These are phyloP conservation scores for Talaromyces nanjingensis DNA, from an alignment of 495 filamentous ascomycete genomes.

Conservation along the genomic window DNA sequence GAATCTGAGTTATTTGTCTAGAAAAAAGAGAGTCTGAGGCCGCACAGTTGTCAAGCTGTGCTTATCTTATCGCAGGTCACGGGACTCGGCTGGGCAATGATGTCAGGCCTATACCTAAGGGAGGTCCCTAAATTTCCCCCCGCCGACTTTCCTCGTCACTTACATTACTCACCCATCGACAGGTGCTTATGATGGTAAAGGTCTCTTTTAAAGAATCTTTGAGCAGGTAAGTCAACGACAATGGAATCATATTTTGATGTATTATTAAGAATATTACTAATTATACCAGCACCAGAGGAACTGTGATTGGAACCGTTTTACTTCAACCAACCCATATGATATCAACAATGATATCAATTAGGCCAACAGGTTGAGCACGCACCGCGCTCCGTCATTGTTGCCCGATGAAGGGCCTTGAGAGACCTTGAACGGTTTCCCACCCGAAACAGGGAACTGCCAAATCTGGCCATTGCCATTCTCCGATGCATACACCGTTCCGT, in stretches of 20 bases:
- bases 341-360: neutral
- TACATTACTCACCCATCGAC: neutral
- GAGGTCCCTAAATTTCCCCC: too few species aligned
- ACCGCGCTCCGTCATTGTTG: slow-evolving; percentile 3
- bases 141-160: neutral
- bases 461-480: slow-evolving; percentile 4
- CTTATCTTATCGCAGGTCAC: neutral
- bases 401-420: slow-evolving; percentile 5
- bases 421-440: neutral
- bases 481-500: slow-evolving; percentile 7
- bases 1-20: neutral
- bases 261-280: neutral
- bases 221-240: neutral
- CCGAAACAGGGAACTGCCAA: slow-evolving; percentile 1
- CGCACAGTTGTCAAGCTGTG: neutral
- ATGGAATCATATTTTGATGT: neutral
- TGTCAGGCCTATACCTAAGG: neutral
- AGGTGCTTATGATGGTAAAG: neutral
- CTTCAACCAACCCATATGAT: too few species aligned
- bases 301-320: neutral
- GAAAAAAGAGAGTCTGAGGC: neutral
- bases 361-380: slow-evolving; percentile 3
- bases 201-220: neutral
- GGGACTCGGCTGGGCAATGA: neutral
- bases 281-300: neutral